phyloP scores from a whole-genome alignment of 768 basidiomycete genomes.

The Cyclocybe aegerita region DNA sequence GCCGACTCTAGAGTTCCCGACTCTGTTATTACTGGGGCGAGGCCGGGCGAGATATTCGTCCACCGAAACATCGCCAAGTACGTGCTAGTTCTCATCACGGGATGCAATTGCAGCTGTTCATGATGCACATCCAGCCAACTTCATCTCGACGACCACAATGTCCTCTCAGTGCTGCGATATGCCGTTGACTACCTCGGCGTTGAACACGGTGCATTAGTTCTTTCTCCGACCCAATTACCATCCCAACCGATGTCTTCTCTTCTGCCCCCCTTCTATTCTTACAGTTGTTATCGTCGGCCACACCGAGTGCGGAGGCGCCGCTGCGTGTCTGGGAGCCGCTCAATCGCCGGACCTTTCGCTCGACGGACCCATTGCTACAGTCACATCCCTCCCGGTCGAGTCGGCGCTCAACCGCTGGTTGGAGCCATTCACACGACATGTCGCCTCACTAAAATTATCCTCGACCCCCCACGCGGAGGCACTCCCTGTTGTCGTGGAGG shows the following conservation, averaged over 20 bases:
- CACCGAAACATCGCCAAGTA: constrained; percentile 90
- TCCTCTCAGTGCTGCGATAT: constrained; percentile 70
- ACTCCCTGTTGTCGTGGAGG: constrained; percentile 49
- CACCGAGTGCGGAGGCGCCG: constrained; percentile 77
- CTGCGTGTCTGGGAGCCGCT: constrained; percentile 50
- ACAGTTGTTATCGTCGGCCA: constrained; percentile 84
- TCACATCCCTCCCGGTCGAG: constrained; percentile 30
- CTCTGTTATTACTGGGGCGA: constrained; percentile 62
- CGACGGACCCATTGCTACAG: constrained; percentile 30
- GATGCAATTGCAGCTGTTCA: constrained; percentile 2
- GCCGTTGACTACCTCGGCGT: constrained; percentile 72
- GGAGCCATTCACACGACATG: constrained; percentile 59
- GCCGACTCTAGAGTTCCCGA: constrained; percentile 87
- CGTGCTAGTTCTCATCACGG: neutral
- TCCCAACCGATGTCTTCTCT: constrained; percentile 29
- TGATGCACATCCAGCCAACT: constrained; percentile 55
- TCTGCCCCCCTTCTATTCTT: constrained; percentile 15
- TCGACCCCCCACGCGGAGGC: constrained; percentile 33
- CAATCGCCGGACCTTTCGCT: constrained; percentile 29
- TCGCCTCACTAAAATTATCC: constrained; percentile 44
- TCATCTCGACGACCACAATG: constrained; percentile 68
- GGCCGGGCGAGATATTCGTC: constrained; percentile 81
- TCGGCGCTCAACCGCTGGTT: constrained; percentile 71
- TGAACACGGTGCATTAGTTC: constrained; percentile 65
- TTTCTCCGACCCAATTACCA: constrained; percentile 15